phyloP scores from a whole-genome alignment of 495 filamentous ascomycete genomes.

The Penicillium mononematosum region DNA sequence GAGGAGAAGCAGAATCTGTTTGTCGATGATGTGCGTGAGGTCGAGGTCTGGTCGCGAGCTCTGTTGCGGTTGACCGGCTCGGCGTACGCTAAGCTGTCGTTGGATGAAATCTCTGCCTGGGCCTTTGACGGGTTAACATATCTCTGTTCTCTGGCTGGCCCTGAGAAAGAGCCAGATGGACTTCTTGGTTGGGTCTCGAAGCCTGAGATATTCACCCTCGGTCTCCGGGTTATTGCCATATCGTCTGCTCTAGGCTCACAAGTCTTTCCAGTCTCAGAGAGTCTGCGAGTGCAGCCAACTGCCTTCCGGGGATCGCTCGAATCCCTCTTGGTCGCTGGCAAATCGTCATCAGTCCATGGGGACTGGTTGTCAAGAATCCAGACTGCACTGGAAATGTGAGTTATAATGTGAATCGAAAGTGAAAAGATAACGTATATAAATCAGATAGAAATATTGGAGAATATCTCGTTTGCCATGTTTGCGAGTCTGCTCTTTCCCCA shows the following conservation, averaged over 20 bases:
- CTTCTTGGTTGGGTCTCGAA: conserved; percentile 72
- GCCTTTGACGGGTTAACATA: conserved; percentile 53
- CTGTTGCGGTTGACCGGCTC: conserved; percentile 34
- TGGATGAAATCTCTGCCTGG: conserved; percentile 50
- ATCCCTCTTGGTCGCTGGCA: neutral
- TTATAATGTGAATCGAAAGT: neutral
- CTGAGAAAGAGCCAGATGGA: conserved; percentile 48
- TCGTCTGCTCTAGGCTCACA: conserved; percentile 46
- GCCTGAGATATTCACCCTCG: conserved; percentile 67
- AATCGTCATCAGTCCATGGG: conserved; percentile 17
- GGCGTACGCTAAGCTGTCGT: conserved; percentile 25
- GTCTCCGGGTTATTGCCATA: conserved; percentile 52
- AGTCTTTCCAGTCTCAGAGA: conserved; percentile 28
- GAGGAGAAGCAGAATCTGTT: conserved; percentile 91
- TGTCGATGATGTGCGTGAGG: conserved; percentile 73
- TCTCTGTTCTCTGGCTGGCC: conserved; percentile 38
- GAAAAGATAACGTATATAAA: neutral
- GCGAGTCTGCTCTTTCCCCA: neutral
- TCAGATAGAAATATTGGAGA: neutral
- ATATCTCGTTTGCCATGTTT: neutral
- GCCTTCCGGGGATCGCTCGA: conserved; percentile 1
- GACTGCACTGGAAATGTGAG: conserved; percentile 8
- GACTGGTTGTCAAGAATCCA: conserved; percentile 21
- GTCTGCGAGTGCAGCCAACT: neutral
- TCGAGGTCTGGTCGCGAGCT: conserved; percentile 58